Percentiles rank a stretch among this genome's conserved stretches.
Evolutionary conservation across 179 eudicot species (phyloP).

Genomic region (Dionaea muscipula): DNA sequence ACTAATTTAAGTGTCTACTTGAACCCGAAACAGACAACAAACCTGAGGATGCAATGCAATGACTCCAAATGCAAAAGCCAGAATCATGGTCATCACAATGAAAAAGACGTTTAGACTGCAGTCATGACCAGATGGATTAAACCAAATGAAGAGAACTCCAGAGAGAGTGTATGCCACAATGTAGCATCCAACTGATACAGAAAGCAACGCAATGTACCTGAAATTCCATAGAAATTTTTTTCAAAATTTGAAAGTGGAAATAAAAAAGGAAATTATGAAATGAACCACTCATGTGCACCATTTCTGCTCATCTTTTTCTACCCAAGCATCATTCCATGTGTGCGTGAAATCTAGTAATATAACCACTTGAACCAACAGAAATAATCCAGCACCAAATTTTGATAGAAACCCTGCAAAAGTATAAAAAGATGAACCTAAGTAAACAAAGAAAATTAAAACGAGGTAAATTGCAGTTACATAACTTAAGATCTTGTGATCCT

Average conservation of each 20-base stretch:
- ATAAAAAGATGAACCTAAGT: conserved; percentile 1
- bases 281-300: conserved; percentile 33
- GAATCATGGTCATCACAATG: conserved; percentile 77
- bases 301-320: conserved; percentile 90
- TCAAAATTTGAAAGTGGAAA: conserved; percentile 3
- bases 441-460: neutral
- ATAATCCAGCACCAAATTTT: conserved; percentile 89
- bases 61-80: conserved; percentile 68
- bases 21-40: too few relatives aligned
- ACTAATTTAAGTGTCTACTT: too few relatives aligned
- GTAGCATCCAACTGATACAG: conserved; percentile 64
- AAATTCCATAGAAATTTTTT: conserved; percentile 10
- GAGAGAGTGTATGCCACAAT: conserved; percentile 58
- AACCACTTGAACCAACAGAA: conserved; percentile 87
- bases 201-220: conserved; percentile 90
- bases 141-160: conserved; percentile 82
- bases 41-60: conserved; percentile 87
- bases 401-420: conserved; percentile 54
- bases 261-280: conserved; percentile 5
- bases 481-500: too few relatives aligned
- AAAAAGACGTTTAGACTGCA: conserved; percentile 90
- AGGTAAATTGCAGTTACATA: neutral
- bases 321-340: conserved; percentile 98
- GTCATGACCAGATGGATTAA: conserved; percentile 84
- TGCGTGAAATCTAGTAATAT: conserved; percentile 81